These are phyloP conservation scores for Monoraphidium neglectum DNA, from an alignment of 139 green algal species.

Conservation along the genomic window DNA sequence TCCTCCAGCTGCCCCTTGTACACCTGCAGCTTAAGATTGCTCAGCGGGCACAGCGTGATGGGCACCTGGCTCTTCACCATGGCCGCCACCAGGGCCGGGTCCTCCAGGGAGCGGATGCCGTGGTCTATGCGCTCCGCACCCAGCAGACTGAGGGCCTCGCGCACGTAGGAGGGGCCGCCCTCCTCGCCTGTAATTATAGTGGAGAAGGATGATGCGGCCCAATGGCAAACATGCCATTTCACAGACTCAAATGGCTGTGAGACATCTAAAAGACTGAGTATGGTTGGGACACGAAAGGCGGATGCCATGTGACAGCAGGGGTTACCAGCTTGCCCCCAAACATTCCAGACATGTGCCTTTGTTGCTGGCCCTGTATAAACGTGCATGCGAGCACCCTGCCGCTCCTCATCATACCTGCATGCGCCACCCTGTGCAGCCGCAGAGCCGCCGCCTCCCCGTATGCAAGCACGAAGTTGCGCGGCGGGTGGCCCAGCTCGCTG, in stretches of 20 bases:
- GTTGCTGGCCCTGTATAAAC: too few species aligned
- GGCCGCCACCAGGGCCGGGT: conserved; percentile 50
- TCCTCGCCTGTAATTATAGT: conserved; percentile 50
- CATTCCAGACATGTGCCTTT: too few species aligned
- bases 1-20: conserved; percentile 40
- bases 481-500: conserved; percentile 39
- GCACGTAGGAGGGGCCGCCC: conserved; percentile 53
- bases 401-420: conserved; percentile 35
- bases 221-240: background rate
- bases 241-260: background rate
- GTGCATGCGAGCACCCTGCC: background rate
- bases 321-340: too few species aligned
- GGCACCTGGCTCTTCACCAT: conserved; percentile 27
- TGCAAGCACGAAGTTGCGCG: conserved; percentile 22
- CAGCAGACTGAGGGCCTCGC: conserved; percentile 44
- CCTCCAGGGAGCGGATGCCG: conserved; percentile 65
- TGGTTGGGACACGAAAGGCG: too few species aligned
- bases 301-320: too few species aligned
- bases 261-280: too few species aligned
- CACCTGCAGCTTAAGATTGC: conserved; percentile 67
- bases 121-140: conserved; percentile 68
- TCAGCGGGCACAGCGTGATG: conserved; percentile 78
- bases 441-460: conserved; percentile 25
- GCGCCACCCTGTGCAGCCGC: conserved; percentile 44
- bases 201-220: background rate